Evolutionary conservation across 2,329 filamentous ascomycete genomes (phyloP).

Genomic region (Penicillium sp.): DNA sequence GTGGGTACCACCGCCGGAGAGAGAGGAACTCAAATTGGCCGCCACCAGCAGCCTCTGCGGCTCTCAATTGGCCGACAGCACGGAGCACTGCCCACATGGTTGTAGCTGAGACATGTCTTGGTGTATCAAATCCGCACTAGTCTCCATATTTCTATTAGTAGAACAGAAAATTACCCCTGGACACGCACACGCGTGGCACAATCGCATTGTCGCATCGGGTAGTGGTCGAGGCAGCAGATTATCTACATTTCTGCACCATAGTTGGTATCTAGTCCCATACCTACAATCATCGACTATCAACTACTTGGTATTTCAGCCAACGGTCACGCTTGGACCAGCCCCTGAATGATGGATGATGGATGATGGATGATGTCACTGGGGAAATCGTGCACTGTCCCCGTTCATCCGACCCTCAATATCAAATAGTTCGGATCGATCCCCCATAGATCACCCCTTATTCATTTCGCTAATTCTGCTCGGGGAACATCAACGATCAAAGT

Average conservation of each 20-base stretch:
- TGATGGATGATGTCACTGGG: slow-evolving; percentile 31
- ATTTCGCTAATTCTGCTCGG: slow-evolving; percentile 11
- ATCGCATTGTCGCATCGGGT: neutral
- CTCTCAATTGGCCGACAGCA: slow-evolving; percentile 15
- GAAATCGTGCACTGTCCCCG: slow-evolving; percentile 29
- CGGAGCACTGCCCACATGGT: slow-evolving; percentile 27
- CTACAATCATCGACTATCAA: too few relatives aligned
- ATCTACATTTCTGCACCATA: neutral
- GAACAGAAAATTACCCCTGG: slow-evolving; percentile 20
- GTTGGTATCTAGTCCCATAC: too few relatives aligned
- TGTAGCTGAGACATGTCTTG: slow-evolving; percentile 31
- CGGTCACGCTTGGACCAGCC: slow-evolving; percentile 23
- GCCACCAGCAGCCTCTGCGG: neutral
- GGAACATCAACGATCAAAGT: too few relatives aligned
- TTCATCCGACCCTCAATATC: slow-evolving; percentile 12
- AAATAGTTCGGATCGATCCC: slow-evolving; percentile 21
- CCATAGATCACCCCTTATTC: slow-evolving; percentile 13
- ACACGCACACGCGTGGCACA: slow-evolving; percentile 1
- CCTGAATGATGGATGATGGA: slow-evolving; percentile 27
- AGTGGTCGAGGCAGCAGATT: neutral
- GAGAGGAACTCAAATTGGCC: slow-evolving; percentile 3
- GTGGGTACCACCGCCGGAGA: neutral
- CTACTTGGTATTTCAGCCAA: slow-evolving; percentile 7
- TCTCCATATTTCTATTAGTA: slow-evolving; percentile 31
- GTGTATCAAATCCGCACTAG: slow-evolving; percentile 28